Evolutionary conservation across 2,329 filamentous ascomycete species (phyloP).

Genomic region (Neospermospora avenae): DNA sequence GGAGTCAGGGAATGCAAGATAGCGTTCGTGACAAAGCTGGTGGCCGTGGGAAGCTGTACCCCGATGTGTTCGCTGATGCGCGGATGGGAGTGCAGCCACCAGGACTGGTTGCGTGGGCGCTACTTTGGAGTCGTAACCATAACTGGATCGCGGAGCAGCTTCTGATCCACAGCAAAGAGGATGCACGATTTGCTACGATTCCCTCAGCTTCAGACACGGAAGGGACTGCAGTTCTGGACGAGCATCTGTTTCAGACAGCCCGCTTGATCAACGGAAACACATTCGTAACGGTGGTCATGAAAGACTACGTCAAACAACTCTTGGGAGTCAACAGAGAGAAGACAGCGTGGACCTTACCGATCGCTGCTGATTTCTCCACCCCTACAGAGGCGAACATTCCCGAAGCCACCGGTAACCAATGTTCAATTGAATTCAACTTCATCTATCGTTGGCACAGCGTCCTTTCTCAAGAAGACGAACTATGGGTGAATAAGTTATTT

Average conservation of each 20-base stretch:
- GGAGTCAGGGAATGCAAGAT: too few relatives aligned
- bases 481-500: constrained; percentile 57
- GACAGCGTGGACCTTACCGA: constrained; percentile 50
- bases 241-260: constrained; percentile 73
- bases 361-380: too few relatives aligned
- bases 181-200: neutral
- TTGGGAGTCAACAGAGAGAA: constrained; percentile 31
- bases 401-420: constrained; percentile 60
- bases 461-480: constrained; percentile 69
- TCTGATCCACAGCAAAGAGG: constrained; percentile 82
- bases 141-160: constrained; percentile 46
- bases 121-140: too few relatives aligned
- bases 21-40: too few relatives aligned
- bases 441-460: constrained; percentile 84
- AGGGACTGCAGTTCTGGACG: constrained; percentile 39
- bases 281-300: constrained; percentile 73
- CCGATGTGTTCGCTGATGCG: too few relatives aligned
- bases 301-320: constrained; percentile 73
- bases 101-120: too few relatives aligned
- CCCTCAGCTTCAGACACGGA: neutral
- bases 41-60: too few relatives aligned
- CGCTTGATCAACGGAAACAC: constrained; percentile 68
- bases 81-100: too few relatives aligned
- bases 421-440: constrained; percentile 83
- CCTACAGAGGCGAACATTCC: neutral